Conservation (phyloP, 176 grass and related monocot species). For the Aegilops speltoides region DNA sequence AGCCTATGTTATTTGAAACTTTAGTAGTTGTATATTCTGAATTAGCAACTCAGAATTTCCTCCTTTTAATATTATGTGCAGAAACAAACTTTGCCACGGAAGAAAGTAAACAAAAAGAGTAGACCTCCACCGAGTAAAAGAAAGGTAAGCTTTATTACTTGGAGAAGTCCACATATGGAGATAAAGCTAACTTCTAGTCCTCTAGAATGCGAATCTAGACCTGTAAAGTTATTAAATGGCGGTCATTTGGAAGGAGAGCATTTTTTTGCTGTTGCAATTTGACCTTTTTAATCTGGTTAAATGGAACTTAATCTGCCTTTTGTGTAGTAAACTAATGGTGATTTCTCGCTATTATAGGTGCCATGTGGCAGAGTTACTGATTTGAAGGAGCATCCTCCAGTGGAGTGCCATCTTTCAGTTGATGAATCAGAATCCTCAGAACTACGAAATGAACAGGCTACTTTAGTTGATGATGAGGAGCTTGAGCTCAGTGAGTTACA, state of each 20-base stretch:
- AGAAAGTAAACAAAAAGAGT: constrained; percentile 56
- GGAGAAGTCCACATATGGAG: not conserved
- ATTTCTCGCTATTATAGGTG: constrained; percentile 47
- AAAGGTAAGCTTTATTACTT: constrained; percentile 53
- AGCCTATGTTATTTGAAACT: not conserved
- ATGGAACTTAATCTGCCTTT: not conserved
- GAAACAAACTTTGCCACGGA: constrained; percentile 48
- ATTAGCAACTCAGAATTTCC: constrained; percentile 7
- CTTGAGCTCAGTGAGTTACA: constrained; percentile 90
- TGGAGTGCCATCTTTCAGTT: constrained; percentile 77
- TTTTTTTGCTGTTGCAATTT: not conserved
- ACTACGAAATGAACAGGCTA: constrained; percentile 40
- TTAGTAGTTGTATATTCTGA: constrained; percentile 4
- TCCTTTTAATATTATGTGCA: constrained; percentile 34
- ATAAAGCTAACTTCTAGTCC: constrained; percentile 3
- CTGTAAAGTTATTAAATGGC: not conserved
- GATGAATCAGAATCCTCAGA: constrained; percentile 55
- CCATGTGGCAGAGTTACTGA: constrained; percentile 44
- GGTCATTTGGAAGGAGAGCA: constrained; percentile 11
- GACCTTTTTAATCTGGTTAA: not conserved
- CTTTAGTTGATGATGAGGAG: constrained; percentile 90
- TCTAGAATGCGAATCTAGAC: not conserved
- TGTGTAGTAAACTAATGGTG: not conserved
- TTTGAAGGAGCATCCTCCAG: constrained; percentile 41
- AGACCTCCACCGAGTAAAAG: constrained; percentile 48